Evolutionary conservation across 139 green algal genomes (phyloP), one percentile per base, ranked within the genome.

Genomic region (Yamagishiella unicocca): DNA sequence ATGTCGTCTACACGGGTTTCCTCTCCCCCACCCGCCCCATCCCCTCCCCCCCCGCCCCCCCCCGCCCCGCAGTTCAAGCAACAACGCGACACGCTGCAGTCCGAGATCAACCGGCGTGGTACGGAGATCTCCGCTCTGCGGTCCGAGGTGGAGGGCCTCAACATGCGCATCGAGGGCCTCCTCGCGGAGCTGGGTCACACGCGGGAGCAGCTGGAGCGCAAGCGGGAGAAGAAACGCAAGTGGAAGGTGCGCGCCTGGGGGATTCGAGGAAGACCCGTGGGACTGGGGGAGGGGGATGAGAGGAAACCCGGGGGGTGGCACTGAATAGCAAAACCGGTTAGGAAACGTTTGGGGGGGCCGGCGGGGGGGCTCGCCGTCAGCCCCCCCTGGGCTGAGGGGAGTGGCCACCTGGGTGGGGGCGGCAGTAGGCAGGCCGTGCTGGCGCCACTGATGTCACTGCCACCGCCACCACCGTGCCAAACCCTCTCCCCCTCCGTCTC

Each of bases 201-300:
- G 17, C 27, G 12, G 12, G 66, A 88, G 31, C 33, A 71, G 45
- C 55, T 88, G 33, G 77, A 72, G 35, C 54, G 88, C 22, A 92
- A 92, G 83, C 33, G 89, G 10, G 75, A 71, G 29, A 90, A 90
- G 83, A 92, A 92, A 71, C 29, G 43, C 10, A 55, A 45, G 37
- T 90, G 83, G 64, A 81, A 78, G 66, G 67, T 82, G 25, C 38
- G 82, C 6, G 7, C 6, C 58, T 35, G 58, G 14, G 22, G 19
- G 50, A 17, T 17, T 12, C 50, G 50, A 31, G 31, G 6, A 72
- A 25, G 61, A 25, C 21, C 27, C 61, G 61, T 9, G 14, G 50
- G 14, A 17, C 12, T 58, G 50, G 17, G 58, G 58, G 21, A n/a
- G 58, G 14, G 58, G 58, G 58, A n/a, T 67, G 58, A n/a, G 14